phyloP scores from a whole-genome alignment of 352 stramenopile species.

The Phytophthora litchii region DNA sequence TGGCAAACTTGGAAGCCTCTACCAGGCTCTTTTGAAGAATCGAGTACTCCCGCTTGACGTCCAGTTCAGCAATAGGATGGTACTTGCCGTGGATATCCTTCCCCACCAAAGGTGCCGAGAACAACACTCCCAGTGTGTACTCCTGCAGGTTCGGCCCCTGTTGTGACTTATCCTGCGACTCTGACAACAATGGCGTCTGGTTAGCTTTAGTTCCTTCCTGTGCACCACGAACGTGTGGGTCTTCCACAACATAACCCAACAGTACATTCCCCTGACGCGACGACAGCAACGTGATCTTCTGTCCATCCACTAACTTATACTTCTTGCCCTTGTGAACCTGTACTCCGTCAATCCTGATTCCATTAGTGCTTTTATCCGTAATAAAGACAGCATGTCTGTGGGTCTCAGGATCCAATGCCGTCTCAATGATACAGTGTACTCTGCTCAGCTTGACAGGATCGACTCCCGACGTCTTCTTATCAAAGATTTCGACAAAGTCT shows the following conservation, averaged over 20 bases:
- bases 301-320: conserved; percentile 56
- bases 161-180: conserved; percentile 63
- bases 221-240: conserved; percentile 63
- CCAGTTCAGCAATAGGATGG: conserved; percentile 89
- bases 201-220: conserved; percentile 28
- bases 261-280: conserved; percentile 61
- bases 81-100: conserved; percentile 90
- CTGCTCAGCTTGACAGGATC: conserved; percentile 72
- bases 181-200: conserved; percentile 7
- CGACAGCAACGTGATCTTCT: conserved; percentile 81
- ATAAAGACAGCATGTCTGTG: conserved; percentile 58
- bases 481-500: conserved; percentile 55
- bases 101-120: conserved; percentile 93
- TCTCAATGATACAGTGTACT: conserved; percentile 67
- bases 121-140: conserved; percentile 93
- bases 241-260: conserved; percentile 76
- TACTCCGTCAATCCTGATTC: conserved; percentile 68
- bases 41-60: conserved; percentile 82
- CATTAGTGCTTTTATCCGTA: conserved; percentile 76
- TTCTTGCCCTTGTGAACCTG: conserved; percentile 55
- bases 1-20: conserved; percentile 73
- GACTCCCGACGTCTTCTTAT: conserved; percentile 57
- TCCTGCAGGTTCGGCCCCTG: conserved; percentile 63
- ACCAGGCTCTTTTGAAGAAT: conserved; percentile 81
- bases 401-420: conserved; percentile 45